Percentiles rank a stretch among this genome's conserved stretches.
Evolutionary conservation across 2,329 filamentous ascomycete genomes (phyloP).

Genomic region (Aspergillus costaricaensis): DNA sequence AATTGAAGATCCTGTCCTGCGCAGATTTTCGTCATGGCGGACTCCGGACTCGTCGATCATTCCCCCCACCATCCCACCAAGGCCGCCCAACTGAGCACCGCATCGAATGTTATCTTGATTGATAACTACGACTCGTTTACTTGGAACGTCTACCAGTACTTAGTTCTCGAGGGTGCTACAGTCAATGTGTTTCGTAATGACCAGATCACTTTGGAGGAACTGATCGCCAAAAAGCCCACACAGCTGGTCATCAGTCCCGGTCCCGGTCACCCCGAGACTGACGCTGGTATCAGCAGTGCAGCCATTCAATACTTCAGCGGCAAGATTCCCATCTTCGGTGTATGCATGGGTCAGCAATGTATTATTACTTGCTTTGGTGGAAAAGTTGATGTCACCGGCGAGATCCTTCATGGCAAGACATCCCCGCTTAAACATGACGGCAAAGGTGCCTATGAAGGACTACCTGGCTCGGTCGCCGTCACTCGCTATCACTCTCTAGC

Average conservation of each 20-base stretch:
- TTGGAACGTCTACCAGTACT: conserved; percentile 99
- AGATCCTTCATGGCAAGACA: conserved; percentile 97
- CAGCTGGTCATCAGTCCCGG: conserved; percentile 94
- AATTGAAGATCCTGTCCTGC: conserved; percentile 24
- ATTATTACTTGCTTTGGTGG: conserved; percentile 94
- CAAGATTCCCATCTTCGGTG: conserved; percentile 93
- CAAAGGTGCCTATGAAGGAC: conserved; percentile 85
- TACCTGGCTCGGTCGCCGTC: conserved; percentile 79
- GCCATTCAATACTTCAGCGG: conserved; percentile 89
- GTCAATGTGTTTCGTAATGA: conserved; percentile 93
- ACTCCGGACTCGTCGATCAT: conserved; percentile 67
- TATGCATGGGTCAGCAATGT: conserved; percentile 99
- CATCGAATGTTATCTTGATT: conserved; percentile 89
- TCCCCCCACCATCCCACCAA: conserved; percentile 78
- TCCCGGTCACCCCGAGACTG: conserved; percentile 85
- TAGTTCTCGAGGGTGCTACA: conserved; percentile 89
- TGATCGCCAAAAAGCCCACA: conserved; percentile 81
- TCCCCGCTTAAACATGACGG: conserved; percentile 85
- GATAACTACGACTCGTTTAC: conserved; percentile 99
- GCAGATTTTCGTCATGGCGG: conserved; percentile 40
- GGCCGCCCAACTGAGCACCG: conserved; percentile 70
- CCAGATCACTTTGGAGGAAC: conserved; percentile 79
- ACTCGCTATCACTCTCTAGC: conserved; percentile 96
- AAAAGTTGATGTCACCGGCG: conserved; percentile 85
- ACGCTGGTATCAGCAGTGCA: conserved; percentile 90